Percentiles rank a stretch among this genome's conserved stretches.
phyloP scores from a whole-genome alignment of 441 rosid genomes.

The Gossypium schwendimanii region DNA sequence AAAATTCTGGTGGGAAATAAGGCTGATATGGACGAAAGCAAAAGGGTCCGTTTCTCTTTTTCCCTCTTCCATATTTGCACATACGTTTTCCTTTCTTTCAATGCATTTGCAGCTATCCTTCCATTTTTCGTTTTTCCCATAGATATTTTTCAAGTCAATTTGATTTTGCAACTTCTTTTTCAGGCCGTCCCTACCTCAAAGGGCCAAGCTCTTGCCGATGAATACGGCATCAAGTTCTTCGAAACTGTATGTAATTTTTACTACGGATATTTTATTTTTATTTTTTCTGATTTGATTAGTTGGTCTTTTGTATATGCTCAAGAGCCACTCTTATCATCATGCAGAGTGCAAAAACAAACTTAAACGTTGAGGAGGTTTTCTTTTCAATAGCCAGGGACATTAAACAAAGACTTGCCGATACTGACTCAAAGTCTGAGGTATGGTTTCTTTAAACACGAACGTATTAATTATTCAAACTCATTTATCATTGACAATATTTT shows the following conservation, averaged over 20 bases:
- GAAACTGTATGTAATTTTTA: constrained; percentile 14
- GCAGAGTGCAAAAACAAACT: constrained; percentile 22
- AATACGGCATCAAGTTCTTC: constrained; percentile 20
- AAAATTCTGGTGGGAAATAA: constrained; percentile 60
- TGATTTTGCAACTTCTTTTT: not conserved
- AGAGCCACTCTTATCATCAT: not conserved
- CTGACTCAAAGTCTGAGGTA: constrained; percentile 17
- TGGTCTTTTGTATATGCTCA: not conserved
- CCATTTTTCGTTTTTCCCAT: not conserved
- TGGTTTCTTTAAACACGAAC: not conserved
- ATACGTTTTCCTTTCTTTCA: not conserved
- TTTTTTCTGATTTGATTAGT: not conserved
- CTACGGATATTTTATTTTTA: not conserved
- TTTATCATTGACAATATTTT: not conserved
- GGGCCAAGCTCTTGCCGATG: constrained; percentile 25
- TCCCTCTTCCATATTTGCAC: not conserved
- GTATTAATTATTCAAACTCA: not conserved
- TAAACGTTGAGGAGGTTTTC: constrained; percentile 21
- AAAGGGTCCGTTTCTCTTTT: constrained; percentile 38
- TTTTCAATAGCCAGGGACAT: constrained; percentile 20
- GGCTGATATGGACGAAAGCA: constrained; percentile 73
- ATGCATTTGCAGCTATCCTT: not conserved
- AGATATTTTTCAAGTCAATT: not conserved
- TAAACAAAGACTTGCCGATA: constrained; percentile 20
- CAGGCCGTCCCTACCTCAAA: constrained; percentile 19